Percentiles rank a stretch among this genome's conserved stretches.
Conservation (phyloP, 2,329 filamentous ascomycete genomes). For the Monilinia vaccinii-corymbosi region DNA sequence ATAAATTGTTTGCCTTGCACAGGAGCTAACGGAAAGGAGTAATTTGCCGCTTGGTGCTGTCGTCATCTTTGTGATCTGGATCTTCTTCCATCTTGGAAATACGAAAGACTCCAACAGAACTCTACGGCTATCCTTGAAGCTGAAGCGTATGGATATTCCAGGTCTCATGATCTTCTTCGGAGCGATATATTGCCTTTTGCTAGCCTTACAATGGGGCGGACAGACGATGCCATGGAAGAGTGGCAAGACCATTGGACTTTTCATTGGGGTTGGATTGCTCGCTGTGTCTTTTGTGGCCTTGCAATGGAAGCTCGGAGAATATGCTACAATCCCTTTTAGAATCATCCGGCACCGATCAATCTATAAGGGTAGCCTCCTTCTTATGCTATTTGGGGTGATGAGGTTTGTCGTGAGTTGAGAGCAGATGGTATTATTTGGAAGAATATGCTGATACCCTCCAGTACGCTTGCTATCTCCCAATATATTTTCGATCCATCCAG, state of each 20-base stretch:
- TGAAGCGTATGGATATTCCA: slow-evolving; percentile 29
- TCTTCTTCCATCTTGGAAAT: slow-evolving; percentile 35
- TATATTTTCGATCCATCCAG: slow-evolving; percentile 30
- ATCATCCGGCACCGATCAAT: slow-evolving; percentile 31
- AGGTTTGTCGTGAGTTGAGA: no score
- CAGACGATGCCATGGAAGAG: slow-evolving; percentile 31
- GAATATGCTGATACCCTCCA: no score
- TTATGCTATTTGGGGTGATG: slow-evolving; percentile 23
- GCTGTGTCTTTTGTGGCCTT: slow-evolving; percentile 24
- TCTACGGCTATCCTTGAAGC: slow-evolving; percentile 14
- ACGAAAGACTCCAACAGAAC: slow-evolving; percentile 16
- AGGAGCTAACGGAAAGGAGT: neutral
- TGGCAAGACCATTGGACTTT: slow-evolving; percentile 29
- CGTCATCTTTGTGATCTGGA: slow-evolving; percentile 27
- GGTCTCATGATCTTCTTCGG: slow-evolving; percentile 31
- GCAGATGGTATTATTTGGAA: no score
- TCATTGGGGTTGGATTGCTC: slow-evolving; percentile 28
- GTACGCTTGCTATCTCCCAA: slow-evolving; percentile 30
- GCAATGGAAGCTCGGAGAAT: slow-evolving; percentile 15
- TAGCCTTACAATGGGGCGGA: slow-evolving; percentile 35
- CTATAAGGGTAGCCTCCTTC: slow-evolving; percentile 29
- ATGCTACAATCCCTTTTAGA: slow-evolving; percentile 29
- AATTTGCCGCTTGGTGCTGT: slow-evolving; percentile 30
- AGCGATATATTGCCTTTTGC: slow-evolving; percentile 30
- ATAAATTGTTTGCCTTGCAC: slow-evolving; percentile 8